These are phyloP conservation scores for Trichoderma asperelloides DNA, from an alignment of 495 filamentous ascomycete species.

Conservation along the genomic window DNA sequence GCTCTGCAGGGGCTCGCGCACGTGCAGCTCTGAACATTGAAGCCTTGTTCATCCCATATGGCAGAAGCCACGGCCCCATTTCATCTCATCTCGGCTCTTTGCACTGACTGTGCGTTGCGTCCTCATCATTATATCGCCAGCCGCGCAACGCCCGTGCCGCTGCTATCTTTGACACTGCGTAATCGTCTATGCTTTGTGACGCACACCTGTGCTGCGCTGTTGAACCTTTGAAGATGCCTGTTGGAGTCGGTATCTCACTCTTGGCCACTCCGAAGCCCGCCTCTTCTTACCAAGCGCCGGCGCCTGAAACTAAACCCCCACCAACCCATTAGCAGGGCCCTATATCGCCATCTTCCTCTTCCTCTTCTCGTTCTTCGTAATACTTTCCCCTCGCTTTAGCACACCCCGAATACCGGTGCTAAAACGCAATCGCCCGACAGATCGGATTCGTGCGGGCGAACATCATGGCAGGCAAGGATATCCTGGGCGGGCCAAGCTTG, in stretches of 20 bases:
- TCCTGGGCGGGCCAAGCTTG: background rate
- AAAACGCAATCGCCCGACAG: slow-evolving; percentile 7
- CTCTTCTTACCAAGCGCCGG: background rate
- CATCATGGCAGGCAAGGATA: slow-evolving; percentile 8
- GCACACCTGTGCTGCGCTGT: too few relatives aligned
- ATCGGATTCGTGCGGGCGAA: slow-evolving; percentile 3
- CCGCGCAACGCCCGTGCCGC: background rate
- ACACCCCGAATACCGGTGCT: background rate
- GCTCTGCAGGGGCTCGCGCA: background rate
- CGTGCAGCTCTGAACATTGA: background rate
- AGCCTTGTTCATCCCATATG: background rate
- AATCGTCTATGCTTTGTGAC: too few relatives aligned
- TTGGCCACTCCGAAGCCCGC: too few relatives aligned
- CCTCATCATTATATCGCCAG: background rate
- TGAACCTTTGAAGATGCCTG: too few relatives aligned
- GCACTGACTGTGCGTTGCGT: background rate
- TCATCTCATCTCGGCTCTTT: background rate
- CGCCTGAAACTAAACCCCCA: slow-evolving; percentile 1
- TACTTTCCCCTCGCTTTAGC: background rate
- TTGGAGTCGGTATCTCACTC: too few relatives aligned
- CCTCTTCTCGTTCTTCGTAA: background rate
- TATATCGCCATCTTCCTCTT: background rate
- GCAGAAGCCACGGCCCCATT: background rate
- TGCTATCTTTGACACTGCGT: background rate
- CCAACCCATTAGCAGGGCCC: background rate